These are phyloP conservation scores for Dioscorea dumetorum DNA, from an alignment of 106 monocot species.

Conservation along the genomic window DNA sequence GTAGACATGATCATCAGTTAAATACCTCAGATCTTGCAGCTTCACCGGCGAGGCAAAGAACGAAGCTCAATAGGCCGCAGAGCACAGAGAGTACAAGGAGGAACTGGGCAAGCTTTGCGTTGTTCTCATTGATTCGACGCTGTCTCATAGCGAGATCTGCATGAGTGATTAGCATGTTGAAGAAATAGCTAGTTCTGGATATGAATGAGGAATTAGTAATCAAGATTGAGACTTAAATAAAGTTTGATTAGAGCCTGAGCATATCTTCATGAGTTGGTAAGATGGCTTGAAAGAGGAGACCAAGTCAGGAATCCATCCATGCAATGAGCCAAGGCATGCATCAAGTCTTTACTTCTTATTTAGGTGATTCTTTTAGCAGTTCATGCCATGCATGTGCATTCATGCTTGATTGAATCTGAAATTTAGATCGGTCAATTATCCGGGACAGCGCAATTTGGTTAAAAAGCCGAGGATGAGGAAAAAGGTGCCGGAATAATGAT, in stretches of 20 bases:
- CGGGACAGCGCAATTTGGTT: too few relatives aligned
- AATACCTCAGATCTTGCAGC: conserved; percentile 72
- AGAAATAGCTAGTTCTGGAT: not conserved
- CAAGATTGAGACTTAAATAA: not conserved
- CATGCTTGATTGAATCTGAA: too few relatives aligned
- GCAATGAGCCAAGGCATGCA: conserved; percentile 14
- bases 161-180: conserved; percentile 59
- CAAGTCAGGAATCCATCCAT: conserved; percentile 30
- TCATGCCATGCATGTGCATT: not conserved
- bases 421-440: too few relatives aligned
- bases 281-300: conserved; percentile 7
- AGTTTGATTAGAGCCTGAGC: not conserved
- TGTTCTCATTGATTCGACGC: conserved; percentile 9
- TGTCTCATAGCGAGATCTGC: conserved; percentile 39
- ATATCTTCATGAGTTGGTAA: not conserved
- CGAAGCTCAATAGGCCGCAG: conserved; percentile 58
- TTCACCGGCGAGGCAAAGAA: conserved; percentile 78
- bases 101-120: conserved; percentile 33
- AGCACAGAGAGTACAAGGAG: conserved; percentile 67
- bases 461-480: too few relatives aligned
- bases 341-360: conserved; percentile 9
- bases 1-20: too few relatives aligned
- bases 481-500: too few relatives aligned
- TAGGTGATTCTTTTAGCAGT: conserved; percentile 18
- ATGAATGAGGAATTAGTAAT: not conserved